Conservation (phyloP, 306 rosid species). For the Glycine soja region DNA sequence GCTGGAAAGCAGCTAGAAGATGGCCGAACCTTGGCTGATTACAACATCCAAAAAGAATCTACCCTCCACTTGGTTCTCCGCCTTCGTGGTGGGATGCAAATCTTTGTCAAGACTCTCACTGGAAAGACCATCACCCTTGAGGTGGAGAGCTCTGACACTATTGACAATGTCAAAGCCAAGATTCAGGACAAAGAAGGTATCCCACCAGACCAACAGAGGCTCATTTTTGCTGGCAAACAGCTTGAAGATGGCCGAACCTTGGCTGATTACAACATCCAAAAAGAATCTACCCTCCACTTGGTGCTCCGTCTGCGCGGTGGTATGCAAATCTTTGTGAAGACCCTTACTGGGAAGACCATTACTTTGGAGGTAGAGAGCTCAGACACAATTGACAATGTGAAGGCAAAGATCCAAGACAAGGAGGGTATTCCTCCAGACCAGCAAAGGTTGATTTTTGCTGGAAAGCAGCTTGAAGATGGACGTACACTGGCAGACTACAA, state of each 20-base stretch:
- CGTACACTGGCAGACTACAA: not conserved
- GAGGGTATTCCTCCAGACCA: slow-evolving; percentile 10
- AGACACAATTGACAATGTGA: not conserved
- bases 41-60: too few relatives aligned
- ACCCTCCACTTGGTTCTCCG: too few relatives aligned
- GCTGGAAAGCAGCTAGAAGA: too few relatives aligned
- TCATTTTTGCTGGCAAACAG: not conserved
- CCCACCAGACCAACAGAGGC: too few relatives aligned
- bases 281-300: not conserved
- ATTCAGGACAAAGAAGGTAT: too few relatives aligned
- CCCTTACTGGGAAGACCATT: not conserved
- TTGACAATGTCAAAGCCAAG: too few relatives aligned
- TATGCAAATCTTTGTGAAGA: not conserved
- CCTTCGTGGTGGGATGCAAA: too few relatives aligned
- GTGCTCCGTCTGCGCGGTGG: not conserved
- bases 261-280: not conserved
- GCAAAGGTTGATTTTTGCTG: slow-evolving; percentile 16
- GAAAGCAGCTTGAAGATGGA: slow-evolving; percentile 6
- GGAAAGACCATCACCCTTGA: too few relatives aligned
- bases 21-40: too few relatives aligned
- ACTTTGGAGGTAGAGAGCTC: not conserved
- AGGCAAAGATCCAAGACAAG: not conserved
- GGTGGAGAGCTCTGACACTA: too few relatives aligned
- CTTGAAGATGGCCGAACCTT: not conserved
- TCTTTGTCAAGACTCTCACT: too few relatives aligned